Percentiles rank a stretch among this genome's conserved stretches.
Evolutionary conservation across 345 rosid species (phyloP).

Genomic region (Eucalyptus cloeziana): DNA sequence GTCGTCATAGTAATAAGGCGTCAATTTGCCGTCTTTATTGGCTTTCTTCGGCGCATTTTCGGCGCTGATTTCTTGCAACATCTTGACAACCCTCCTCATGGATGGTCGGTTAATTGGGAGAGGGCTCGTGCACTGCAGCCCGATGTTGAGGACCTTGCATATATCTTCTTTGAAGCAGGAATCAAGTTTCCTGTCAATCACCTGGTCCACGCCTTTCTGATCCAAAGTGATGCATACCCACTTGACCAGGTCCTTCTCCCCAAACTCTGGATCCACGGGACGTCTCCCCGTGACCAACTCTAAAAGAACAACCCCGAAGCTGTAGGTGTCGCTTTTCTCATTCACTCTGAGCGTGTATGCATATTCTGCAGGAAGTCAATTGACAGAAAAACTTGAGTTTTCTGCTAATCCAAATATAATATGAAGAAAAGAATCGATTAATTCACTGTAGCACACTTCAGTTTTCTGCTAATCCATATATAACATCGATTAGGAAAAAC

Average conservation of each 20-base stretch:
- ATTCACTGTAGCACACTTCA: neutral
- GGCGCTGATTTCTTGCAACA: constrained; percentile 65
- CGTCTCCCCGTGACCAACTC: constrained; percentile 84
- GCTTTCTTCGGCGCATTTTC: constrained; percentile 15
- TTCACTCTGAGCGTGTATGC: constrained; percentile 95
- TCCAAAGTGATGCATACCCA: constrained; percentile 79
- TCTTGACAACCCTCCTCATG: constrained; percentile 89
- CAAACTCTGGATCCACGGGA: constrained; percentile 71
- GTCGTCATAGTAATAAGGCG: constrained; percentile 84
- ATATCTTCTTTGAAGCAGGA: constrained; percentile 80
- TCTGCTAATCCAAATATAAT: neutral
- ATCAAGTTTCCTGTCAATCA: constrained; percentile 72
- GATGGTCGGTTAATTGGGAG: constrained; percentile 93
- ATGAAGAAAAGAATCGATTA: neutral
- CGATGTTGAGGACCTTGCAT: constrained; percentile 78
- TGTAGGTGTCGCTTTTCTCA: constrained; percentile 99
- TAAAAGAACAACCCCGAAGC: constrained; percentile 90
- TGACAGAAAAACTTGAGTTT: neutral
- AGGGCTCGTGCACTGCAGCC: constrained; percentile 75
- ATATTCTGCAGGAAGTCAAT: constrained; percentile 48
- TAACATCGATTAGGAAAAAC: neutral
- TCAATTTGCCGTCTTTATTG: constrained; percentile 69
- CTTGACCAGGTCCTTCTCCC: constrained; percentile 91
- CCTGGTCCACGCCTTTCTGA: constrained; percentile 74
- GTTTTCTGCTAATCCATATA: neutral